Base-by-base conservation (phyloP, 768 basidiomycete genomes). In the Clitopilus hobsonii region DNA sequence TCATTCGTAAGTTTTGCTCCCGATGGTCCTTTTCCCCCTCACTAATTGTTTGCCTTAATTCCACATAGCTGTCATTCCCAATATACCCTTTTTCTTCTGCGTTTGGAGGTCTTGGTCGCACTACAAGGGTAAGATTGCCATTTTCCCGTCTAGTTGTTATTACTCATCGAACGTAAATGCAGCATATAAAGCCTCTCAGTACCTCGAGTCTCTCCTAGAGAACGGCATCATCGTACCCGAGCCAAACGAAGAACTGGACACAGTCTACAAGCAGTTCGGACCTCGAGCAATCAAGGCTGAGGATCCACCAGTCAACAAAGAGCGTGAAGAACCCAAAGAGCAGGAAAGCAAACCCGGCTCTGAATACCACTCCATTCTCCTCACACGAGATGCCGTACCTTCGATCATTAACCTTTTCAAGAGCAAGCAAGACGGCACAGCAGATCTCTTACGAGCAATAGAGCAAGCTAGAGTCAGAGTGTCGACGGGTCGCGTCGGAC, bases 51-150 rank as follows among this genome's bases (percentile, higher is more conserved):
- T 5, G 45, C 24, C 20, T 53, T 38, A n/a, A n/a, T n/a, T n/a
- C n/a, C n/a, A n/a, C 25, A 16, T 55, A 92, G 90, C 90, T 23
- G 65, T 92, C 41, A 82, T 92, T 69, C 91, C 90, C 26, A 93
- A 93, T 65, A 68, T 93, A 20, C 90, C 90, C 0, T 86, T 93
- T 66, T 90, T 93, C 73, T 93, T 89, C 69, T 91, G 88, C 61
- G 80, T 76, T 8, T 93, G 90, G 90, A 78, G 90, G 41, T 84
- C 88, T 38, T 93, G 89, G 89, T 86, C 85, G 36, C 90, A 93
- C 68, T 92, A 86, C 65, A 81, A 76, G 78, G 89, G 89, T 89
- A 54, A 38, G 6, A 27, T 52, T 13, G 20, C 16, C 14, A 22
- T 6, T 41, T 4, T 23, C 14, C n/a, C 20, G 16, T 22, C 26